Conservation (phyloP, 176 grass and related monocot species). For the Zoysia japonica region DNA sequence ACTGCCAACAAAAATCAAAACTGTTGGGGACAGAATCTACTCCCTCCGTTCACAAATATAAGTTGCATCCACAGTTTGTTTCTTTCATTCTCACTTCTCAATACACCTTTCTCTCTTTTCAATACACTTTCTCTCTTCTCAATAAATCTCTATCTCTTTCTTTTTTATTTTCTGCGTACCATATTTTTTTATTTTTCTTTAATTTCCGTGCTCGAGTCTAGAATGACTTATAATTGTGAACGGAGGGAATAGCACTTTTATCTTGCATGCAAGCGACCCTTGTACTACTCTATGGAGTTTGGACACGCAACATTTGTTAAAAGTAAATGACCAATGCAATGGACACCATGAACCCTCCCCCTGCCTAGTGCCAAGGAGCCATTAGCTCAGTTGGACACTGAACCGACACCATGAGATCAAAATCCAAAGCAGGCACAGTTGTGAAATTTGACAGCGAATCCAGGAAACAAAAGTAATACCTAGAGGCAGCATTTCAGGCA, state of each 20-base stretch:
- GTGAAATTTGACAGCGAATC: slow-evolving; percentile 5
- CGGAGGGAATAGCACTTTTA: slow-evolving; percentile 37
- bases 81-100: too few species aligned
- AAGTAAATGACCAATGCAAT: background rate
- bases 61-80: too few species aligned
- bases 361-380: background rate
- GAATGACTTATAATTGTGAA: too few species aligned
- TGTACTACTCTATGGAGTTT: slow-evolving; percentile 25
- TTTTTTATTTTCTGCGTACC: too few species aligned
- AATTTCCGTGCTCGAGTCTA: too few species aligned
- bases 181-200: too few species aligned
- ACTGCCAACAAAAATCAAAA: slow-evolving; percentile 47
- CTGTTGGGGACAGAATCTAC: slow-evolving; percentile 35
- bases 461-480: slow-evolving; percentile 27
- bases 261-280: slow-evolving; percentile 25
- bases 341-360: slow-evolving; percentile 30
- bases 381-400: slow-evolving; percentile 6
- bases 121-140: too few species aligned
- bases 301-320: background rate
- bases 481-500: slow-evolving; percentile 39
- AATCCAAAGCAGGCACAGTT: slow-evolving; percentile 7
- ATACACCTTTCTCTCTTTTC: too few species aligned
- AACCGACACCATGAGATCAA: slow-evolving; percentile 20
- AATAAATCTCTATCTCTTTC: too few species aligned
- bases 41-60: too few species aligned